Conservation (phyloP, 306 rosid genomes). For the Lotus japonicus region DNA sequence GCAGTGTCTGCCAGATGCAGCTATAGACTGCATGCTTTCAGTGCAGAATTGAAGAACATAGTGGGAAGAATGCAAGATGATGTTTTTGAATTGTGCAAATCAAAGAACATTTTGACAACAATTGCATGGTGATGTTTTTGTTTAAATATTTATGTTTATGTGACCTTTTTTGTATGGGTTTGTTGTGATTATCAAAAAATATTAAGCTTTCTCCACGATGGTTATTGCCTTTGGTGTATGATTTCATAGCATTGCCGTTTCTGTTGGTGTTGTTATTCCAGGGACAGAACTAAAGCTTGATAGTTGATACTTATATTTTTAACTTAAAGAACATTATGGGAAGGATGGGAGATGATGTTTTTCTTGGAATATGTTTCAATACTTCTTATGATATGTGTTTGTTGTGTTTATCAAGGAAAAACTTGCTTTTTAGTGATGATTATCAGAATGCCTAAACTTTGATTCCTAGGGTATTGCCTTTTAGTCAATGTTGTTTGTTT, state of each 20-base stretch:
- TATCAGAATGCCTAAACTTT: conserved; percentile 1
- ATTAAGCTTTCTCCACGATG: background rate
- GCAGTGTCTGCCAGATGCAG: background rate
- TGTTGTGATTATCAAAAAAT: background rate
- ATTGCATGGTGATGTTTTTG: background rate
- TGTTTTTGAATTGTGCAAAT: conserved; percentile 1
- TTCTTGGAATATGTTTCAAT: background rate
- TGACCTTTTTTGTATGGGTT: background rate
- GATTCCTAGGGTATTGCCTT: conserved; percentile 8
- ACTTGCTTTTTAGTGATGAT: background rate
- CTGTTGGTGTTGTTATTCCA: background rate
- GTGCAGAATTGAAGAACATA: background rate
- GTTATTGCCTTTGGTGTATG: background rate
- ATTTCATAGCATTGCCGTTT: background rate
- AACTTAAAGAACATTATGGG: background rate
- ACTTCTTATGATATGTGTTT: background rate
- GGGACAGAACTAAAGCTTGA: background rate
- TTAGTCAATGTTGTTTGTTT: background rate
- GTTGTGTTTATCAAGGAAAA: background rate
- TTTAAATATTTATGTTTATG: background rate
- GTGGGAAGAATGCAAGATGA: background rate
- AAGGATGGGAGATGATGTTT: background rate
- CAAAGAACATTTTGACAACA: background rate
- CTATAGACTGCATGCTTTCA: background rate
- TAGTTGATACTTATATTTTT: background rate